A percentile compares a stretch with the other conserved stretches of the same genome.
Evolutionary conservation across 257 asterid species (phyloP).

Genomic region (Forsythia suspensa): DNA sequence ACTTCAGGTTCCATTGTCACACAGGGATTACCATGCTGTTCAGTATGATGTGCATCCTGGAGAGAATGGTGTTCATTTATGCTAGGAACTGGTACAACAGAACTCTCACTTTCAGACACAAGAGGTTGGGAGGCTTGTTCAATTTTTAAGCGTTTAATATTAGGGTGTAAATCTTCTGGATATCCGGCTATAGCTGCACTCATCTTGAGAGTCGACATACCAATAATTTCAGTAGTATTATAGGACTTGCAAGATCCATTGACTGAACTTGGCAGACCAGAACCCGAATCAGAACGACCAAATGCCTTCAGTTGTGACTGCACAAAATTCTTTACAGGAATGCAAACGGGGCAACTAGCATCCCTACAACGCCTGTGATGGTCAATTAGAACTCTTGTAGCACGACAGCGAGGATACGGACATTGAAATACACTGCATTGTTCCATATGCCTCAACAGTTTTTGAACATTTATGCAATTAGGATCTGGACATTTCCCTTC

Average conservation of each 20-base stretch:
- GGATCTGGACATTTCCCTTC: slow-evolving; percentile 83
- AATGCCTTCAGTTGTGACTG: slow-evolving; percentile 54
- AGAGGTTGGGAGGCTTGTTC: slow-evolving; percentile 62
- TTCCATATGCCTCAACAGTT: slow-evolving; percentile 72
- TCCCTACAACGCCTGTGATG: slow-evolving; percentile 71
- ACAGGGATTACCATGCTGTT: slow-evolving; percentile 39
- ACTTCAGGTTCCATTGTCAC: slow-evolving; percentile 50
- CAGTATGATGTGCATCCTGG: slow-evolving; percentile 38
- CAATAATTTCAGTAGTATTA: slow-evolving; percentile 51
- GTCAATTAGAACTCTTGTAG: slow-evolving; percentile 47
- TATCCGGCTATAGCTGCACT: slow-evolving; percentile 49
- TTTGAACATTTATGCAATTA: slow-evolving; percentile 61
- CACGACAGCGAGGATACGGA: slow-evolving; percentile 67
- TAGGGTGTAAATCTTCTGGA: slow-evolving; percentile 67
- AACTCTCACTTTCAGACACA: slow-evolving; percentile 48
- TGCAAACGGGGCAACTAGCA: slow-evolving; percentile 81
- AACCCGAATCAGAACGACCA: slow-evolving; percentile 46
- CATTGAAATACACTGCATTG: slow-evolving; percentile 66
- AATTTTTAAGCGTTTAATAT: slow-evolving; percentile 83
- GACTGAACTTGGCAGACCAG: slow-evolving; percentile 45
- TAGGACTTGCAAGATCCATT: slow-evolving; percentile 48
- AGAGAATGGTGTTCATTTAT: slow-evolving; percentile 43
- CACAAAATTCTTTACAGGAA: slow-evolving; percentile 70
- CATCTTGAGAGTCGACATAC: slow-evolving; percentile 39
- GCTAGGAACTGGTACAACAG: slow-evolving; percentile 40